Base-by-base conservation (phyloP, 2,329 filamentous ascomycete genomes). In the Leptographium flavum region DNA sequence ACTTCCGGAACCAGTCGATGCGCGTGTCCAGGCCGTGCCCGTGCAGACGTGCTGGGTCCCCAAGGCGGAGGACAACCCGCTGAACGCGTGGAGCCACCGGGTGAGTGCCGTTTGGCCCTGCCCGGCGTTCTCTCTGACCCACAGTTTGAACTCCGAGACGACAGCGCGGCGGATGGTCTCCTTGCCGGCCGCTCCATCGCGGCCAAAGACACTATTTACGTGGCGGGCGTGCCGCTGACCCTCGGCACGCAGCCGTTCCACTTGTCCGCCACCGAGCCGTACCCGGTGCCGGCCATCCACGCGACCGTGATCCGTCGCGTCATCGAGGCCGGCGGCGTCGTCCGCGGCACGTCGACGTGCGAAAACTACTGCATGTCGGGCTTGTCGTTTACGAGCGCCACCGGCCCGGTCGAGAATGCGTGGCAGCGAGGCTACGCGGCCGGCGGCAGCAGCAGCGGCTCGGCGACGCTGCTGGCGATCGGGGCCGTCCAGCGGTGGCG, bases 301-400 rank as follows among this genome's bases (percentile, higher is more conserved):
- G 56, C 55, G 14, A 51, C 62, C 19, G 53, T 58, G 9, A 57
- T 59, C 4, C 43, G 43, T 3, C 54, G 59, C 6, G 52, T 63
- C 6, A 52, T 59, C 54, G 77, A 83, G 45, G 76, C 79, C 0
- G 85, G 85, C 3, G 82, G 75, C 1, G 66, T 90, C 14, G 65
- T 86, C 22, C 63, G 85, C 9, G 83, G 83, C 14, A 87, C 74
- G 1, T 80, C 71, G 3, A 87, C 88, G 80, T 81, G 87, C 58
- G 83, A 88, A 58, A 53, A 27, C 47, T 58, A 39, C 67, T 83
- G 45, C 83, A 81, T 13, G 69, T 82, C 52, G 74, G 66, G 53
- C 52, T 57, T 40, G 54, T 57, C 14, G 57, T 62, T 84, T 53
- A 86, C 81, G 0, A 83, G 79, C 4, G 84, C 83, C 55, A 83